Evolutionary conservation across 2,329 filamentous ascomycete genomes (phyloP).

Genomic region (Neofusicoccum parvum): DNA sequence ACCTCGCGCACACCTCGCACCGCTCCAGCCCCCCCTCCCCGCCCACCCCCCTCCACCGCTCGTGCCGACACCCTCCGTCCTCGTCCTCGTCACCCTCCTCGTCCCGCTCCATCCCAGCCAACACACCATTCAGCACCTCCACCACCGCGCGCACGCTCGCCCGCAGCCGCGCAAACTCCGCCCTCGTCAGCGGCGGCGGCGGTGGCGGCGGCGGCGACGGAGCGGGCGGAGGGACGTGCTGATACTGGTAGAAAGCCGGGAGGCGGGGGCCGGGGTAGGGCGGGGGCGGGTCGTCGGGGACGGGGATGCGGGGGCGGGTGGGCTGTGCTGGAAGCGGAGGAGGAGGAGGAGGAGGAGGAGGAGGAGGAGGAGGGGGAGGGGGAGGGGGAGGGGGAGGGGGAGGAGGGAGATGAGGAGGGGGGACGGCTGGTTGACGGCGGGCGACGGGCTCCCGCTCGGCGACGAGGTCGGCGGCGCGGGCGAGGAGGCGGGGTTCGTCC

Average conservation of each 20-base stretch:
- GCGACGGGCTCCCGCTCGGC: too few species aligned
- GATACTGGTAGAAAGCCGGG: too few species aligned
- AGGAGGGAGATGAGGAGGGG: not conserved
- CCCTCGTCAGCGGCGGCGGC: not conserved
- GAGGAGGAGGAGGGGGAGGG: too few species aligned
- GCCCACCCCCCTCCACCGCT: not conserved
- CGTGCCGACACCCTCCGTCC: not conserved
- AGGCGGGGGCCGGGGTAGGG: not conserved
- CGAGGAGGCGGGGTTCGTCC: slow-evolving; percentile 14
- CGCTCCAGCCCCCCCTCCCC: not conserved
- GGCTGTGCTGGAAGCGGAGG: too few species aligned
- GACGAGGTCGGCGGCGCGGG: not conserved
- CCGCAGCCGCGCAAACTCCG: not conserved
- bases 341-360: too few species aligned
- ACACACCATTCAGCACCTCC: not conserved
- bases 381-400: not conserved
- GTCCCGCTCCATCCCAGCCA: not conserved
- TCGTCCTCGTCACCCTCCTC: not conserved
- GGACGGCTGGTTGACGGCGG: not conserved
- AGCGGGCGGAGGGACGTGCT: not conserved
- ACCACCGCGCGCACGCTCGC: not conserved
- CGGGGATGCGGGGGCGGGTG: too few species aligned
- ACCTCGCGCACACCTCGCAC: not conserved
- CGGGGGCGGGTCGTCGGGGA: not conserved
- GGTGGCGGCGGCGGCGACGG: not conserved